Conservation (phyloP, 2,329 filamentous ascomycete species). For the Stemphylium lycopersici region DNA sequence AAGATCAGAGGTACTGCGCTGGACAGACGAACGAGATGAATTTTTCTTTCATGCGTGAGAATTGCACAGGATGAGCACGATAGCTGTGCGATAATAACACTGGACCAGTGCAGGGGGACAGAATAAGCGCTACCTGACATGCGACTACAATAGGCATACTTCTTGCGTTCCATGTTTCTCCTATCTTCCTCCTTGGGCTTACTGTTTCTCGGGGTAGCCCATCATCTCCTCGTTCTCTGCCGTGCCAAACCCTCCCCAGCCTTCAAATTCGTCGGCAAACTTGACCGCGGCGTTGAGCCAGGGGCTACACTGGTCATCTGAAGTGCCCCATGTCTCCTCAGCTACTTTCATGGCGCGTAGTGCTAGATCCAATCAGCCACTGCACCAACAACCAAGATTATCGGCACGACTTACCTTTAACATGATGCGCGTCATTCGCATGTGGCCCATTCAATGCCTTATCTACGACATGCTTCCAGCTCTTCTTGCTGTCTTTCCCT, state of each 20-base stretch:
- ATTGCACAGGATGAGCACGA: too few species aligned
- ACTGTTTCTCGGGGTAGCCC: conserved; percentile 27
- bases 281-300: conserved; percentile 73
- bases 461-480: conserved; percentile 78
- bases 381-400: neutral
- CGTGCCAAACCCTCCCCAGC: conserved; percentile 64
- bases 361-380: conserved; percentile 52
- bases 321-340: conserved; percentile 70
- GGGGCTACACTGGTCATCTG: conserved; percentile 63
- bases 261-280: conserved; percentile 75
- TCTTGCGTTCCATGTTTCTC: too few species aligned
- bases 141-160: too few species aligned
- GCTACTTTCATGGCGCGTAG: conserved; percentile 77
- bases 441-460: conserved; percentile 72
- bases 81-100: too few species aligned
- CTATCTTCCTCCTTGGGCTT: neutral
- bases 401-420: conserved; percentile 68
- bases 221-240: conserved; percentile 31
- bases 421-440: conserved; percentile 78
- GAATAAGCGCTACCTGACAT: too few species aligned
- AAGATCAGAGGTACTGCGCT: too few species aligned
- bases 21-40: too few species aligned
- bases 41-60: too few species aligned
- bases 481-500: conserved; percentile 65
- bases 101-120: too few species aligned